Evolutionary conservation across 2,329 filamentous ascomycete genomes (phyloP).

Genomic region (Aspergillus pseudoterreus): DNA sequence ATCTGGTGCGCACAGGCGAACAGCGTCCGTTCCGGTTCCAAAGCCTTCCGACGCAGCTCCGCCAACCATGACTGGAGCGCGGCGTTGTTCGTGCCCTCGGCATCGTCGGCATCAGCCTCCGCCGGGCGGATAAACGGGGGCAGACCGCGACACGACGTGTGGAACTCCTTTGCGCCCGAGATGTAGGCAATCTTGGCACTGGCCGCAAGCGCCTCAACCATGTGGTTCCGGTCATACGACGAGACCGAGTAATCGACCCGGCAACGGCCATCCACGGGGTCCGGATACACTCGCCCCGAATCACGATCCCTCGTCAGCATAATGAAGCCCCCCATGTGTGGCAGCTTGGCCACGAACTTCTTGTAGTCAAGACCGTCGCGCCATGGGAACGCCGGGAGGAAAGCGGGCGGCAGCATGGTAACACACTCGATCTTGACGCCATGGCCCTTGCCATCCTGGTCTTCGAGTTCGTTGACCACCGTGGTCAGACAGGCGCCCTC

Average conservation of each 20-base stretch:
- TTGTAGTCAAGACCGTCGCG: slow-evolving; percentile 67
- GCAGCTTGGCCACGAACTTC: slow-evolving; percentile 63
- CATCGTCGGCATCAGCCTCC: slow-evolving; percentile 18
- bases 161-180: slow-evolving; percentile 76
- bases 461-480: slow-evolving; percentile 72
- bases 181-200: slow-evolving; percentile 74
- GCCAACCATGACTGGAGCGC: slow-evolving; percentile 55
- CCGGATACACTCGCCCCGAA: slow-evolving; percentile 68
- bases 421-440: slow-evolving; percentile 77
- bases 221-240: slow-evolving; percentile 66
- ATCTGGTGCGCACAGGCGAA: slow-evolving; percentile 51
- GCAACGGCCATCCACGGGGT: slow-evolving; percentile 62
- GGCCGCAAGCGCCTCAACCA: slow-evolving; percentile 67
- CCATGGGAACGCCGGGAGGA: slow-evolving; percentile 65
- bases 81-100: slow-evolving; percentile 51
- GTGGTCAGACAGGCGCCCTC: slow-evolving; percentile 76
- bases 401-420: slow-evolving; percentile 68
- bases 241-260: slow-evolving; percentile 69
- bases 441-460: slow-evolving; percentile 75
- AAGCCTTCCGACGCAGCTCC: slow-evolving; percentile 44
- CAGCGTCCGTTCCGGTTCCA: slow-evolving; percentile 41
- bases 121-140: slow-evolving; percentile 57
- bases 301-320: slow-evolving; percentile 72
- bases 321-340: slow-evolving; percentile 69
- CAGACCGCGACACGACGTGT: slow-evolving; percentile 59